These are phyloP conservation scores for Botrytis hyacinthi DNA, from an alignment of 2,329 filamentous ascomycete species.

Conservation along the genomic window DNA sequence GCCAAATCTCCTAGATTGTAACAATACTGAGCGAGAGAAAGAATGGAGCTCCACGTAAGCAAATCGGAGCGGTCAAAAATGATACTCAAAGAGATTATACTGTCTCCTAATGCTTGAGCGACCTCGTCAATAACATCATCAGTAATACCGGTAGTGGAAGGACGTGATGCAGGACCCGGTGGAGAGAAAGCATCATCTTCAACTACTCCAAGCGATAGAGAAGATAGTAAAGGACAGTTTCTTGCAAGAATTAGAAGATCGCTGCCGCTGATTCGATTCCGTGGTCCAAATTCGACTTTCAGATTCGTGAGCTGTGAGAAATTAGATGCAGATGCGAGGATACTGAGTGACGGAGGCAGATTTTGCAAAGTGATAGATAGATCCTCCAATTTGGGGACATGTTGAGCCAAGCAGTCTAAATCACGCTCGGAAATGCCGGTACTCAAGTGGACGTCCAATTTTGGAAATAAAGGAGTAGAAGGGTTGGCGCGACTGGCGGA, in stretches of 20 bases:
- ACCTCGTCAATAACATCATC: not conserved
- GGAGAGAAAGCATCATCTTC: too few species aligned
- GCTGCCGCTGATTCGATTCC: not conserved
- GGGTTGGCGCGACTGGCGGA: not conserved
- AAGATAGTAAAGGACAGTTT: not conserved
- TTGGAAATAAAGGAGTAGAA: not conserved
- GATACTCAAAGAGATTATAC: not conserved
- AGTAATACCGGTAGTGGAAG: not conserved
- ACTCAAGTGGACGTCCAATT: not conserved
- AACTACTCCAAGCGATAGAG: not conserved
- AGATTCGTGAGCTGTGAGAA: not conserved
- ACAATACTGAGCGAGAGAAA: slow-evolving; percentile 3
- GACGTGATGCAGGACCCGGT: not conserved
- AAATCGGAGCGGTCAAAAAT: not conserved
- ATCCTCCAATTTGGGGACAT: not conserved
- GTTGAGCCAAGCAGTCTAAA: not conserved
- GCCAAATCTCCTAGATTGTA: not conserved
- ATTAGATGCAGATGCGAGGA: slow-evolving; percentile 10
- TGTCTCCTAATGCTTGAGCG: not conserved
- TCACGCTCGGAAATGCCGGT: not conserved
- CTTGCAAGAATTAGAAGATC: not conserved
- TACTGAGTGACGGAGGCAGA: not conserved
- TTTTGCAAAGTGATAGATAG: not conserved
- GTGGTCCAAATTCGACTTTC: not conserved
- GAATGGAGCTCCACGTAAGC: not conserved